These are phyloP conservation scores for Fagus sylvatica DNA, from an alignment of 306 rosid species.

Conservation along the genomic window DNA sequence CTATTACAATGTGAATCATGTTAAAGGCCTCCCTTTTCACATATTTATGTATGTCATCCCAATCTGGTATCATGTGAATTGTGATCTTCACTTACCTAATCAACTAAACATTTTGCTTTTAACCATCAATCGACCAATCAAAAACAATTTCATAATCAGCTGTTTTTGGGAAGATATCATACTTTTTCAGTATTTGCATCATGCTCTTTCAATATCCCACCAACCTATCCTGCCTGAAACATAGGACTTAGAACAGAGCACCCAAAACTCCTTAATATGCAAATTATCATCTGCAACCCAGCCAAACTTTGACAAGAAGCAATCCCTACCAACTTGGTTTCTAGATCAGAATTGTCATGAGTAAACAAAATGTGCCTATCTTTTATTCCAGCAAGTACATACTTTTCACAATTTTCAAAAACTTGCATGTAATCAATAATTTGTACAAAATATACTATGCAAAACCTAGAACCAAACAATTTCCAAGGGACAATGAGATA, in stretches of 20 bases:
- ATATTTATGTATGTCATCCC: neutral
- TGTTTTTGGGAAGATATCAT: neutral
- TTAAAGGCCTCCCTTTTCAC: neutral
- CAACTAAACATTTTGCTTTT: too few species aligned
- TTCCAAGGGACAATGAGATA: neutral
- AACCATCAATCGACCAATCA: neutral
- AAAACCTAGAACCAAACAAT: neutral
- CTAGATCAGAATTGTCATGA: neutral
- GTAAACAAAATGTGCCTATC: neutral
- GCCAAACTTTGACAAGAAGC: neutral
- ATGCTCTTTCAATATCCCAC: neutral
- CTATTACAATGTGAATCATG: neutral
- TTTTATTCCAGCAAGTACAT: neutral
- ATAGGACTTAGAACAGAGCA: neutral
- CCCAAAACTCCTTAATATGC: neutral
- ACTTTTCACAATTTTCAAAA: neutral
- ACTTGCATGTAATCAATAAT: neutral
- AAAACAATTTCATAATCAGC: neutral
- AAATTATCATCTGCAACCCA: neutral
- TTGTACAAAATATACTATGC: neutral
- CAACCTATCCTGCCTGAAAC: neutral
- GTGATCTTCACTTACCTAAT: constrained; percentile 6
- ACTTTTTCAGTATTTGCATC: neutral
- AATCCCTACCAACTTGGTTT: neutral
- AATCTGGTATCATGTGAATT: constrained; percentile 2